These are phyloP conservation scores for Oxalis stricta DNA, from an alignment of 441 rosid genomes.

Conservation along the genomic window DNA sequence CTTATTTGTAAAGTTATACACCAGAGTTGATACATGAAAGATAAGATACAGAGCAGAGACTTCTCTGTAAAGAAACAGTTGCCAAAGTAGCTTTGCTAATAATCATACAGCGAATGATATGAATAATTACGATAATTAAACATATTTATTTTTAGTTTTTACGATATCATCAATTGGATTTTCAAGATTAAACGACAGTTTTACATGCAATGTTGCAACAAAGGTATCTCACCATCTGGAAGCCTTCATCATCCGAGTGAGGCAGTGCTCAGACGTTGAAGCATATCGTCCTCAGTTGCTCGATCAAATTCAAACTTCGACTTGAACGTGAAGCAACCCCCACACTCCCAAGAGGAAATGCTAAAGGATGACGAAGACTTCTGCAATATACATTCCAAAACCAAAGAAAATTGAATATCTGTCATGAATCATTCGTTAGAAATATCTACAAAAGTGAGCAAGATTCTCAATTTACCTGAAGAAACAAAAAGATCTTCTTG, in stretches of 20 bases:
- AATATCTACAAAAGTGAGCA: neutral
- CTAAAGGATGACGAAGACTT: constrained; percentile 3
- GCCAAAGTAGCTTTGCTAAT: no score
- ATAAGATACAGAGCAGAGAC: no score
- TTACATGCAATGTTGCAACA: constrained; percentile 20
- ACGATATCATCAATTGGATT: constrained; percentile 4
- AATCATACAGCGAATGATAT: no score
- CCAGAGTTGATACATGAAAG: no score
- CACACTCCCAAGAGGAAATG: constrained; percentile 30
- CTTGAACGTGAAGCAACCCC: constrained; percentile 26
- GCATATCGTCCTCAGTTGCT: constrained; percentile 20
- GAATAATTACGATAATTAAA: no score
- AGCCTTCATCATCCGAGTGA: constrained; percentile 21
- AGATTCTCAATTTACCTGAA: constrained; percentile 18
- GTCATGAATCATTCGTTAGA: neutral
- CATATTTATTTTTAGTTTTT: no score
- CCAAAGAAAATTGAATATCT: neutral
- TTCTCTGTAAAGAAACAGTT: no score
- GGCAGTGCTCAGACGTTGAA: constrained; percentile 12
- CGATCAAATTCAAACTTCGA: constrained; percentile 21
- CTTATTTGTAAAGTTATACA: no score
- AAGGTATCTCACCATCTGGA: constrained; percentile 21
- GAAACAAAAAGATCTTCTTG: constrained; percentile 24
- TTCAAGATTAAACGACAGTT: constrained; percentile 1
- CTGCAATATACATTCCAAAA: neutral